Base-by-base conservation (phyloP, 2,329 filamentous ascomycete species). In the Diplodia scrobiculata region DNA sequence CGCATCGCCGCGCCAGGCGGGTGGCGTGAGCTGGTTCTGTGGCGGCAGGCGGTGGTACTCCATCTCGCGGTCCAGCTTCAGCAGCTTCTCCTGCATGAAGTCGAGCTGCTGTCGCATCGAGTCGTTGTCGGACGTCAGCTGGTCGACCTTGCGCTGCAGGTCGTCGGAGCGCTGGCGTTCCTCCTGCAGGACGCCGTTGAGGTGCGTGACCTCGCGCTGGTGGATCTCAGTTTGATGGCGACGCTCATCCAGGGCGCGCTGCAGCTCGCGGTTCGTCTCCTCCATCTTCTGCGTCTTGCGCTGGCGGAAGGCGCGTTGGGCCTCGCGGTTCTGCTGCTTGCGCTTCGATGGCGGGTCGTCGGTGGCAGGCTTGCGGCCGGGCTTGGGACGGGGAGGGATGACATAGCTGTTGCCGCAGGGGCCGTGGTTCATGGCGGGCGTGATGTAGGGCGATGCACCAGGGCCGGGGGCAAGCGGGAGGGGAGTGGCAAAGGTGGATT, bases 271-370 rank as follows among this genome's bases (percentile, higher is more conserved):
- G 68, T 84, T 81, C 53, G 87, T 78, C 69, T 86, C 93, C 47
- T 90, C 89, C 6, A 97, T 91, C 47, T 91, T 90, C 27, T 91
- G 91, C 1, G 91, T 91, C 69, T 94, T 87, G 67, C 94, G 85
- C 79, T 97, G 92, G 38, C 94, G 86, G 78, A 98, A 98, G 0
- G 91, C 91, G 67, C 94, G 84, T 80, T 98, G 94, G 2, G 94
- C 94, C 54, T 91, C 91, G 68, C 95, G 86, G 77, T 98, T 98
- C 80, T 98, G 95, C 1, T 91, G 91, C 82, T 97, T 96, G 70
- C 95, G 87, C 81, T 96, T 96, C 51, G 92, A 96, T 1, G 91
- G 91, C 14, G 93, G 92, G 63, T 93, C 96, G 75, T 97, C 93
- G 41, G 91, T 96, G 54, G 92, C 91, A 2, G 94, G 93, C 83